These are phyloP conservation scores for Sporisorium graminicola DNA, from an alignment of 1,284 basidiomycete species.

Conservation along the genomic window DNA sequence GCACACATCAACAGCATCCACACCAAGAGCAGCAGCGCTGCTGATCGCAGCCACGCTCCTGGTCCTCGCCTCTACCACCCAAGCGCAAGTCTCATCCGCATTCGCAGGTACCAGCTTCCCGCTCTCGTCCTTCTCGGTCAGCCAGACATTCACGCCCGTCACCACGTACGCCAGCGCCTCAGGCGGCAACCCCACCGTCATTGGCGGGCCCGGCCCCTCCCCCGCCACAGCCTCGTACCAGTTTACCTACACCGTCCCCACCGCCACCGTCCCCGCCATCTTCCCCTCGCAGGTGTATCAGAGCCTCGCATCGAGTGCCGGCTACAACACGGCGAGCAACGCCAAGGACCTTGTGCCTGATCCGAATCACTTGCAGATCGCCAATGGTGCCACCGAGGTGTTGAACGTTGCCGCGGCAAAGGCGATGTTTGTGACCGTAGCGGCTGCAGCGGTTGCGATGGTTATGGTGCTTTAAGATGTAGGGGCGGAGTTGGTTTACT, in stretches of 20 bases:
- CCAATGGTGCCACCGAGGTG: slow-evolving; percentile 8
- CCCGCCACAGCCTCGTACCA: slow-evolving; percentile 39
- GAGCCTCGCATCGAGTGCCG: slow-evolving; percentile 16
- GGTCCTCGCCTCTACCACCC: slow-evolving; percentile 13
- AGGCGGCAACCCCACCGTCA: slow-evolving; percentile 41
- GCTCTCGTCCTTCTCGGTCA: slow-evolving; percentile 33
- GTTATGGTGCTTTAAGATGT: slow-evolving; percentile 18
- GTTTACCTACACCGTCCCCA: slow-evolving; percentile 50
- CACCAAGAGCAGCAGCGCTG: slow-evolving; percentile 19
- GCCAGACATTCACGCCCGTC: slow-evolving; percentile 48
- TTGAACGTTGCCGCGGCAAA: slow-evolving; percentile 29
- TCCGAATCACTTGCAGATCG: slow-evolving; percentile 41
- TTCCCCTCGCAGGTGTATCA: slow-evolving; percentile 31
- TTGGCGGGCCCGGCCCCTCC: slow-evolving; percentile 55
- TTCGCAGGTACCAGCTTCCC: slow-evolving; percentile 49
- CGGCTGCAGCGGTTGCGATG: slow-evolving; percentile 19
- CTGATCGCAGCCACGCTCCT: slow-evolving; percentile 18
- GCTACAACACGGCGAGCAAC: slow-evolving; percentile 27
- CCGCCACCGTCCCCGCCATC: slow-evolving; percentile 34
- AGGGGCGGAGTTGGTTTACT: not conserved
- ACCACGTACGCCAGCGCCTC: slow-evolving; percentile 49
- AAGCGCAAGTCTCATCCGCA: slow-evolving; percentile 29
- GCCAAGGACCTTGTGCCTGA: slow-evolving; percentile 30
- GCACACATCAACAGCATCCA: slow-evolving; percentile 10
- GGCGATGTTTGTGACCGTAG: slow-evolving; percentile 31